Conservation (phyloP, 73 alveolate genomes). For the Urostyla sp. region DNA sequence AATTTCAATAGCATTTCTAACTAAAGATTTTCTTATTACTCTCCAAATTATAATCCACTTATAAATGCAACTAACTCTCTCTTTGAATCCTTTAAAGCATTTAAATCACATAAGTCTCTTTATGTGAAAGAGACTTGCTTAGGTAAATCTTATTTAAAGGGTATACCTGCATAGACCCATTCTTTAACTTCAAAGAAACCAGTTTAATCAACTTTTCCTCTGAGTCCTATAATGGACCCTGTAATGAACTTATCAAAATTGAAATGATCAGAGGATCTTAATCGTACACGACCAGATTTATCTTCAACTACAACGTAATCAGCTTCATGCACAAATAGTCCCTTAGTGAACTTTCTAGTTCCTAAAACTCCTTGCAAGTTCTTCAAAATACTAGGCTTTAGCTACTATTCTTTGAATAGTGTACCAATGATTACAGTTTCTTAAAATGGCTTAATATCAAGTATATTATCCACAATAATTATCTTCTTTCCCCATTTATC, state of each 20-base stretch:
- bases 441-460: slow-evolving; percentile 49
- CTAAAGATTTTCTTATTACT: slow-evolving; percentile 13
- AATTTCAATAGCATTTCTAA: slow-evolving; percentile 33
- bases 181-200: slow-evolving; percentile 65
- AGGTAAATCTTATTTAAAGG: slow-evolving; percentile 51
- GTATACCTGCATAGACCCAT: slow-evolving; percentile 51
- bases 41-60: slow-evolving; percentile 71
- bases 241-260: slow-evolving; percentile 60
- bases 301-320: slow-evolving; percentile 64
- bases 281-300: slow-evolving; percentile 62
- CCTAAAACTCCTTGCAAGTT: slow-evolving; percentile 66
- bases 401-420: slow-evolving; percentile 64
- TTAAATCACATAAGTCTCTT: slow-evolving; percentile 12
- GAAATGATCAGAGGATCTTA: slow-evolving; percentile 15
- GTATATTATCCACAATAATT: slow-evolving; percentile 27
- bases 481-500: slow-evolving; percentile 21
- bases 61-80: slow-evolving; percentile 53
- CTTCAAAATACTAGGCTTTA: slow-evolving; percentile 61
- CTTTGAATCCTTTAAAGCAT: background rate
- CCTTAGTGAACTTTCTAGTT: slow-evolving; percentile 43
- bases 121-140: background rate
- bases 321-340: slow-evolving; percentile 35
- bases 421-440: slow-evolving; percentile 67
- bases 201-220: slow-evolving; percentile 51
- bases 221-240: slow-evolving; percentile 68